Percentiles rank a stretch among this genome's conserved stretches.
phyloP scores from a whole-genome alignment of 1,284 basidiomycete genomes.

The Rhodotorula sp. region DNA sequence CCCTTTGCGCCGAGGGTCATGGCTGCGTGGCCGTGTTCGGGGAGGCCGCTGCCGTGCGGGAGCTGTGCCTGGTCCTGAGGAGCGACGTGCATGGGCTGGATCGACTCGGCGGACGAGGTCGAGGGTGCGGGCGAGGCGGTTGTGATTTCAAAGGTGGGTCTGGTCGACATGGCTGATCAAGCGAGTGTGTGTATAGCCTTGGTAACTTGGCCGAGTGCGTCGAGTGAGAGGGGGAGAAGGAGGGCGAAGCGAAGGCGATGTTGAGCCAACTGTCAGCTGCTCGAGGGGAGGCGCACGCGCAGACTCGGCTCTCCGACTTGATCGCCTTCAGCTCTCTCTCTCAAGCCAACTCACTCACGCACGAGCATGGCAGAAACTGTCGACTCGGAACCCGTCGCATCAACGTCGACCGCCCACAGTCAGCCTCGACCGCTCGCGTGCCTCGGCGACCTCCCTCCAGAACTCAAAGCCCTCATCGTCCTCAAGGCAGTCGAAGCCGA shows the following conservation, averaged over 20 bases:
- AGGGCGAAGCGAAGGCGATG: background rate
- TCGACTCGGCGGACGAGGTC: constrained; percentile 13
- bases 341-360: too few relatives aligned
- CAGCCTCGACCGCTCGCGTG: constrained; percentile 7
- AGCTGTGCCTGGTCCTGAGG: constrained; percentile 16
- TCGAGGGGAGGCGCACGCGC: too few relatives aligned
- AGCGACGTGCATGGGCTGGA: constrained; percentile 31
- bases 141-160: constrained; percentile 19
- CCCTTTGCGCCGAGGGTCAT: constrained; percentile 37
- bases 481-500: constrained; percentile 12
- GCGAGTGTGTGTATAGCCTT: background rate
- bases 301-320: too few relatives aligned
- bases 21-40: constrained; percentile 26
- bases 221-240: background rate
- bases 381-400: background rate
- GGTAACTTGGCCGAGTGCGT: background rate
- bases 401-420: background rate
- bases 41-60: constrained; percentile 25
- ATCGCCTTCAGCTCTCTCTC: too few relatives aligned
- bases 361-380: too few relatives aligned
- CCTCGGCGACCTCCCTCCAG: constrained; percentile 25
- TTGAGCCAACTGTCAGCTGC: background rate
- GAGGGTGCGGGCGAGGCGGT: constrained; percentile 24
- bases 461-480: constrained; percentile 37
- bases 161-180: constrained; percentile 10